These are phyloP conservation scores for Thuja plicata DNA, from an alignment of 83 land plant genomes.

Conservation along the genomic window DNA sequence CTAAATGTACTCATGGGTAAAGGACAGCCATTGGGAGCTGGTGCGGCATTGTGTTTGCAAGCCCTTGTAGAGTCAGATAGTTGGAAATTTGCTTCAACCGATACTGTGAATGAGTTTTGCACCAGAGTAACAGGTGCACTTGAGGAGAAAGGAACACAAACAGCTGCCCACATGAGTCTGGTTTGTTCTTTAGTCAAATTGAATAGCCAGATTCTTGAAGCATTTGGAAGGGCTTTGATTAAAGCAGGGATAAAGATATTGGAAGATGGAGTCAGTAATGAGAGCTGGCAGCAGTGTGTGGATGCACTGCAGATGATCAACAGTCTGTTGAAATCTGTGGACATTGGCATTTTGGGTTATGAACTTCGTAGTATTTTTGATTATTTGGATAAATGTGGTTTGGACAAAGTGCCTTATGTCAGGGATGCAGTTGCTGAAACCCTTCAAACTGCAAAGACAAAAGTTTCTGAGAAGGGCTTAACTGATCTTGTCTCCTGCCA, in stretches of 20 bases:
- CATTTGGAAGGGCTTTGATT: slow-evolving; percentile 60
- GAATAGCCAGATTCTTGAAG: slow-evolving; percentile 52
- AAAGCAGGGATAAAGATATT: slow-evolving; percentile 60
- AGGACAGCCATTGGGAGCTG: slow-evolving; percentile 63
- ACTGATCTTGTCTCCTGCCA: slow-evolving; percentile 23
- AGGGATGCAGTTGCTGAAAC: slow-evolving; percentile 72
- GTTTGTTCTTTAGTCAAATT: slow-evolving; percentile 66
- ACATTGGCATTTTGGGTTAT: slow-evolving; percentile 39
- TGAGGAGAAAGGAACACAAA: slow-evolving; percentile 60
- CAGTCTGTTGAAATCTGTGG: slow-evolving; percentile 58
- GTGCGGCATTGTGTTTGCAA: slow-evolving; percentile 86
- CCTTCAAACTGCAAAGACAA: slow-evolving; percentile 58
- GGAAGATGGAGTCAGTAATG: slow-evolving; percentile 29
- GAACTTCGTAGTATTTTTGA: slow-evolving; percentile 35
- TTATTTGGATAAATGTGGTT: slow-evolving; percentile 52
- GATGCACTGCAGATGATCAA: slow-evolving; percentile 62
- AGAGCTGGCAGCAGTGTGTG: slow-evolving; percentile 46
- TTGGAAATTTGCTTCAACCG: slow-evolving; percentile 80
- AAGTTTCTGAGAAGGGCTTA: slow-evolving; percentile 31
- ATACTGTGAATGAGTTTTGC: slow-evolving; percentile 72
- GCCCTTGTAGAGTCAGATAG: slow-evolving; percentile 83
- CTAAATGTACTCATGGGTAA: slow-evolving; percentile 51
- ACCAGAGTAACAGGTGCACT: slow-evolving; percentile 59
- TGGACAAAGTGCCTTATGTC: slow-evolving; percentile 45
- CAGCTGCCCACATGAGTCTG: slow-evolving; percentile 80